Conservation (phyloP, 805 yeast species). For the Yarrowia yakushimensis region DNA sequence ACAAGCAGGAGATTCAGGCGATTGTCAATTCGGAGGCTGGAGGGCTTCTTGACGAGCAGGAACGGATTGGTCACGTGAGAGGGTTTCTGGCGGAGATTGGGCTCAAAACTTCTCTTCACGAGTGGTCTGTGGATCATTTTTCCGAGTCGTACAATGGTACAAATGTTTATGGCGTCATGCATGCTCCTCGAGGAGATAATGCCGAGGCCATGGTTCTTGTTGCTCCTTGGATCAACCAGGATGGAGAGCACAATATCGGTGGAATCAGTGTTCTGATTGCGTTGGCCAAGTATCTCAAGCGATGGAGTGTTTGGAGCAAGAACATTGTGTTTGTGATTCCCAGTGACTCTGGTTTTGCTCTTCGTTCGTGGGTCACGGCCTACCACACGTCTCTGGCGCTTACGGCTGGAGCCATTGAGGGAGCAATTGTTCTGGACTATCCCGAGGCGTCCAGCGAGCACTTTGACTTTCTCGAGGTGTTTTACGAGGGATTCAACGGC, state of each 20-base stretch:
- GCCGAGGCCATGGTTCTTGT: slow-evolving; percentile 91
- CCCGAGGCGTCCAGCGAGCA: slow-evolving; percentile 58
- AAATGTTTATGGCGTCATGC: slow-evolving; percentile 73
- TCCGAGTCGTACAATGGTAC: slow-evolving; percentile 39
- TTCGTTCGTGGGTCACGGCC: slow-evolving; percentile 89
- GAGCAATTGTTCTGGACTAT: slow-evolving; percentile 81
- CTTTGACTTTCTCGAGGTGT: slow-evolving; percentile 68
- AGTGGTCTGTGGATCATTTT: slow-evolving; percentile 36
- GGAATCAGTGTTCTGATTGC: slow-evolving; percentile 73
- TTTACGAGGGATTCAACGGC: slow-evolving; percentile 88
- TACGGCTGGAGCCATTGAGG: slow-evolving; percentile 92
- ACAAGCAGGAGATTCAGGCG: slow-evolving; percentile 55
- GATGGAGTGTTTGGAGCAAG: slow-evolving; percentile 94
- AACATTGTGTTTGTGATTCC: slow-evolving; percentile 85
- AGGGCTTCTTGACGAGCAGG: slow-evolving; percentile 26
- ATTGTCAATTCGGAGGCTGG: slow-evolving; percentile 32
- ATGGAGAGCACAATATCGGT: slow-evolving; percentile 65
- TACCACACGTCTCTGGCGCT: slow-evolving; percentile 80
- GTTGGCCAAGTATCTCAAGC: slow-evolving; percentile 71
- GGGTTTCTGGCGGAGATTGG: slow-evolving; percentile 72
- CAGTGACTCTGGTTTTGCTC: slow-evolving; percentile 59
- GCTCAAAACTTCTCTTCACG: slow-evolving; percentile 53
- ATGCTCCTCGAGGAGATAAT: slow-evolving; percentile 93
- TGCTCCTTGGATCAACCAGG: slow-evolving; percentile 80
- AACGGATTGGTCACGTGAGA: slow-evolving; percentile 48